Percentiles rank a stretch among this genome's conserved stretches.
phyloP scores from a whole-genome alignment of 352 stramenopile species.

The Globisporangium echinulatum region DNA sequence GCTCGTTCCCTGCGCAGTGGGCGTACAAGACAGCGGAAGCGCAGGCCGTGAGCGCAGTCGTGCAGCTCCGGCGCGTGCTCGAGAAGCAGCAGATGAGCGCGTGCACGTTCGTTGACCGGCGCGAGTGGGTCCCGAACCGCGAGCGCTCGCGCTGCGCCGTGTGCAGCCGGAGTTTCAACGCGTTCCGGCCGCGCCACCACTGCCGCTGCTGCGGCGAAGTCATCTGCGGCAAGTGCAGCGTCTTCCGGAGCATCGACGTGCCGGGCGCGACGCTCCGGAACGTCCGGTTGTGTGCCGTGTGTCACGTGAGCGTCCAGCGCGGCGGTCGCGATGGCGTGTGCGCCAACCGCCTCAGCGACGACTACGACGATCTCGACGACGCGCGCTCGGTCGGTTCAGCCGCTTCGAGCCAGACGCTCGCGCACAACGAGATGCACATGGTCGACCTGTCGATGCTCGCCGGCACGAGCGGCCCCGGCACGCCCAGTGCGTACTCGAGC shows the following conservation, averaged over 20 bases:
- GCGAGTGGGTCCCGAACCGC: conserved; percentile 77
- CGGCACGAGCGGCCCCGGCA: conserved; percentile 38
- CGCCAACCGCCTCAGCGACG: not conserved
- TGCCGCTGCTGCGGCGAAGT: conserved; percentile 86
- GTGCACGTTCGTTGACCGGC: conserved; percentile 79
- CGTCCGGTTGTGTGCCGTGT: conserved; percentile 78
- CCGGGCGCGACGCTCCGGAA: conserved; percentile 77
- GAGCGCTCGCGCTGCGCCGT: conserved; percentile 66
- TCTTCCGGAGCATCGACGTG: conserved; percentile 78
- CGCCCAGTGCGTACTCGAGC: conserved; percentile 70
- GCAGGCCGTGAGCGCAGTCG: conserved; percentile 68
- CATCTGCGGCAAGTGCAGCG: conserved; percentile 83
- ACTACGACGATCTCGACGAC: conserved; percentile 56
- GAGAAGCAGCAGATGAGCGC: conserved; percentile 86
- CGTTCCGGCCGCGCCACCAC: conserved; percentile 79
- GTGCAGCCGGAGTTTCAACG: conserved; percentile 64
- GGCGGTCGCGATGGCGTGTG: not conserved
- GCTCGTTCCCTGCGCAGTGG: conserved; percentile 78
- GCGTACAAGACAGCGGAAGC: conserved; percentile 80
- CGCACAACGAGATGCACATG: conserved; percentile 83
- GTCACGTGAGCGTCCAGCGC: conserved; percentile 77
- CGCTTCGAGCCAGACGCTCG: conserved; percentile 73
- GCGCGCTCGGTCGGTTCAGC: conserved; percentile 20
- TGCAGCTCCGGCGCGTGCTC: conserved; percentile 74
- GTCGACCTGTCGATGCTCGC: conserved; percentile 70